phyloP scores from a whole-genome alignment of 495 filamentous ascomycete species.

The Glonium stellatum region DNA sequence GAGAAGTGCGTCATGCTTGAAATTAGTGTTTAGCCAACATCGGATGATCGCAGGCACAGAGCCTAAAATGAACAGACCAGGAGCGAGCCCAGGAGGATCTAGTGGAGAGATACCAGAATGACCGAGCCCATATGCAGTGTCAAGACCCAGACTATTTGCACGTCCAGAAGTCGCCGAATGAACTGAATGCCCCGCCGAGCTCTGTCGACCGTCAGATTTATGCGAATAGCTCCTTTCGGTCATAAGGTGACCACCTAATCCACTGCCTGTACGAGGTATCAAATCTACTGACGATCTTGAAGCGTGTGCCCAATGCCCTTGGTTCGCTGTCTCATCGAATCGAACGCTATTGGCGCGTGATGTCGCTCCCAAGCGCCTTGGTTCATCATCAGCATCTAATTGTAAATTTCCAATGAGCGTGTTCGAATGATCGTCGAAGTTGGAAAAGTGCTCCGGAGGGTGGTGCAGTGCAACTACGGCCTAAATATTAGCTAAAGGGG shows the following conservation, averaged over 20 bases:
- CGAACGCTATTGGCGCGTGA: constrained; percentile 96
- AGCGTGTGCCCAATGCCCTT: constrained; percentile 79
- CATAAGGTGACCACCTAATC: constrained; percentile 73
- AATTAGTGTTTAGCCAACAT: constrained; percentile 85
- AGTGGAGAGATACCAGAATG: constrained; percentile 59
- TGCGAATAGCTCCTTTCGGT: constrained; percentile 87
- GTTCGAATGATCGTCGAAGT: constrained; percentile 72
- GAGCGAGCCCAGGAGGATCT: constrained; percentile 63
- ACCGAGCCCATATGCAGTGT: constrained; percentile 60
- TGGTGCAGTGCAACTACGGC: constrained; percentile 63
- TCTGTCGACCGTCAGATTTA: constrained; percentile 93
- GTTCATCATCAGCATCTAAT: constrained; percentile 83
- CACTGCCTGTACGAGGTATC: constrained; percentile 70
- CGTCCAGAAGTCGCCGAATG: constrained; percentile 61
- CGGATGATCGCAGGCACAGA: constrained; percentile 88
- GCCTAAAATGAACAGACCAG: constrained; percentile 73
- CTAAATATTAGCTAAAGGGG: background rate
- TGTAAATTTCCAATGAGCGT: constrained; percentile 67
- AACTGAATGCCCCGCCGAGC: constrained; percentile 75
- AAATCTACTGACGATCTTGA: constrained; percentile 74
- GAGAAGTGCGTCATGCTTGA: constrained; percentile 76
- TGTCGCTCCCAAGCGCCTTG: constrained; percentile 64
- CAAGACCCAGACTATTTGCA: constrained; percentile 75
- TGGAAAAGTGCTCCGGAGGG: constrained; percentile 70
- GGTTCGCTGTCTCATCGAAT: constrained; percentile 95